These are phyloP conservation scores for Cicer yamashitae DNA, from an alignment of 306 rosid genomes.

Conservation along the genomic window DNA sequence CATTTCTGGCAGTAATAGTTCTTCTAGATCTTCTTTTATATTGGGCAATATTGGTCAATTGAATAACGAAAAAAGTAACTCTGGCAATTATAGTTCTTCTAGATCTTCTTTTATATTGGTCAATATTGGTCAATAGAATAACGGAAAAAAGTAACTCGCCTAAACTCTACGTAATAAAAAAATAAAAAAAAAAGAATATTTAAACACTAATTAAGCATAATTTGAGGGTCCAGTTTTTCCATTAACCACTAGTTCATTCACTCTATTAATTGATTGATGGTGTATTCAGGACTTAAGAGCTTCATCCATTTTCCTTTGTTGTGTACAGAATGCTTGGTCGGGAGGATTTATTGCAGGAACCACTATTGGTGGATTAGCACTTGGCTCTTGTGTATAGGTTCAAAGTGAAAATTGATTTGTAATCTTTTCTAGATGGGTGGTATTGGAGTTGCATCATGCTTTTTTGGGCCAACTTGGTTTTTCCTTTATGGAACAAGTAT, in stretches of 20 bases:
- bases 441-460: constrained; percentile 39
- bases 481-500: constrained; percentile 5
- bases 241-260: constrained; percentile 17
- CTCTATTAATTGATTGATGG: constrained; percentile 37
- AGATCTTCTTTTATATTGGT: no score
- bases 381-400: constrained; percentile 30
- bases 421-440: not conserved
- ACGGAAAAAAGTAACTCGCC: not conserved
- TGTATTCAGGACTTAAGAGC: not conserved
- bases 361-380: constrained; percentile 65
- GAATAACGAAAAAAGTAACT: not conserved
- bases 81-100: no score
- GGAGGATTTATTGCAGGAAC: constrained; percentile 88
- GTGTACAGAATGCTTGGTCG: constrained; percentile 87
- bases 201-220: constrained; percentile 30
- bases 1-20: no score
- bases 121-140: not conserved
- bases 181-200: not conserved
- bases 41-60: not conserved
- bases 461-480: constrained; percentile 23
- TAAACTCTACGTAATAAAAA: not conserved
- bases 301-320: constrained; percentile 39
- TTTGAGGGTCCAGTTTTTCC: constrained; percentile 33
- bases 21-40: no score
- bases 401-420: constrained; percentile 37